Percentiles rank a stretch among this genome's conserved stretches.
Conservation (phyloP, 2,329 filamentous ascomycete species). For the Xylaria sp. region DNA sequence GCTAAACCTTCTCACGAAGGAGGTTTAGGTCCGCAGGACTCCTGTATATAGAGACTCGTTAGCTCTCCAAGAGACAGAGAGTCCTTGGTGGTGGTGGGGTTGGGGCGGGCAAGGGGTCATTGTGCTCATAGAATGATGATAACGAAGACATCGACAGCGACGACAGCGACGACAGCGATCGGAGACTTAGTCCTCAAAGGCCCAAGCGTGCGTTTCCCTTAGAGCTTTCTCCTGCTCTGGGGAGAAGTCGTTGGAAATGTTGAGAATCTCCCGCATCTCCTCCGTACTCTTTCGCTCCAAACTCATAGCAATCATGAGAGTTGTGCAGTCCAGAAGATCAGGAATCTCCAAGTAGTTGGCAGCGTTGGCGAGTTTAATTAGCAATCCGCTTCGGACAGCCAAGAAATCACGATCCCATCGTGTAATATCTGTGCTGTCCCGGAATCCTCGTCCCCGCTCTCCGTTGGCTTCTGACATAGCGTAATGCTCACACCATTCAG, state of each 20-base stretch:
- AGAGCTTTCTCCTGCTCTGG: neutral
- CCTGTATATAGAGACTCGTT: too few species aligned
- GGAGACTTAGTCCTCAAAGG: neutral
- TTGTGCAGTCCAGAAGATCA: constrained; percentile 5
- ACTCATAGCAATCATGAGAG: neutral
- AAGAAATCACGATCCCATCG: neutral
- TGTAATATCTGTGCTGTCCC: neutral
- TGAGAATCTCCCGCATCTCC: constrained; percentile 16
- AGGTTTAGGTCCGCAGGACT: too few species aligned
- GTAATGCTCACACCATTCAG: constrained; percentile 32
- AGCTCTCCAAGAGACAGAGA: too few species aligned
- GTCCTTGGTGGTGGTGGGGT: too few species aligned
- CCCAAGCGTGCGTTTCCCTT: neutral
- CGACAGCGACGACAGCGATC: too few species aligned
- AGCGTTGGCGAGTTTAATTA: neutral
- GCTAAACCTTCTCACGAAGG: too few species aligned
- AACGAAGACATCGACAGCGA: too few species aligned
- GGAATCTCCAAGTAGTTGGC: constrained; percentile 25
- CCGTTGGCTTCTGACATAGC: neutral
- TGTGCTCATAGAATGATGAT: too few species aligned
- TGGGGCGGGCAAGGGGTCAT: too few species aligned
- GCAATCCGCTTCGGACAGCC: neutral
- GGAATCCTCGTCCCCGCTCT: neutral
- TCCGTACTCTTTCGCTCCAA: neutral
- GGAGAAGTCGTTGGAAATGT: constrained; percentile 15